phyloP scores from a whole-genome alignment of 2,329 filamentous ascomycete species.

The Fusarium heterosporum region DNA sequence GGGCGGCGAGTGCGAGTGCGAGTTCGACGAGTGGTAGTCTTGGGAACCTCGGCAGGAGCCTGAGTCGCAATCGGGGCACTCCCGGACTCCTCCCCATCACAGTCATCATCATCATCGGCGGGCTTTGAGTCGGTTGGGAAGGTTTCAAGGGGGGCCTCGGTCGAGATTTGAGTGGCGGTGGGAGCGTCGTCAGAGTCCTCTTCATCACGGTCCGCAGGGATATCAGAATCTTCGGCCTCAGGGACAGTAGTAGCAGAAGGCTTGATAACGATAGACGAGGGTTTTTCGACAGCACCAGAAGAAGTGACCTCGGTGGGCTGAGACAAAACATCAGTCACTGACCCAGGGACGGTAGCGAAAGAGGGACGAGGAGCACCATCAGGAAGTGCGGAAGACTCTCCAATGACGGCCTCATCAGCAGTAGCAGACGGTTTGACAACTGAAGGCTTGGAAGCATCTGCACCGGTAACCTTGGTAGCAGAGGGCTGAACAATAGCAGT shows the following conservation, averaged over 20 bases:
- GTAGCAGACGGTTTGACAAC: slow-evolving; percentile 11
- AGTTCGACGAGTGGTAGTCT: slow-evolving; percentile 22
- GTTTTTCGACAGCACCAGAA: slow-evolving; percentile 2
- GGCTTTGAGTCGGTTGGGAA: background rate
- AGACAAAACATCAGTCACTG: slow-evolving; percentile 33
- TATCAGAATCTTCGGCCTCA: background rate
- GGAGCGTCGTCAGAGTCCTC: background rate
- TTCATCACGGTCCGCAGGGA: background rate
- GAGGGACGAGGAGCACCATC: slow-evolving; percentile 38
- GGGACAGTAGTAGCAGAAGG: slow-evolving; percentile 1
- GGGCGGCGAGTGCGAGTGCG: slow-evolving; percentile 35
- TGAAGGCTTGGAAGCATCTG: slow-evolving; percentile 19
- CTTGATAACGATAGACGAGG: slow-evolving; percentile 23
- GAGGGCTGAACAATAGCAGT: slow-evolving; percentile 16
- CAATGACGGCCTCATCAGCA: slow-evolving; percentile 7
- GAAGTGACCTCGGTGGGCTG: slow-evolving; percentile 7
- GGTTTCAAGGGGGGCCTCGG: background rate
- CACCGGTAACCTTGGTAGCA: slow-evolving; percentile 21
- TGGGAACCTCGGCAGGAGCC: background rate
- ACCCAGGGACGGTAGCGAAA: slow-evolving; percentile 24
- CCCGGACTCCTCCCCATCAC: background rate
- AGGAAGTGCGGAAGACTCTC: slow-evolving; percentile 14
- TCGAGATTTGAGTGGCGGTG: background rate
- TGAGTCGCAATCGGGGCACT: background rate
- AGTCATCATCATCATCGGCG: background rate